phyloP scores from a whole-genome alignment of 1,284 basidiomycete genomes.

The Moesziomyces sp. region DNA sequence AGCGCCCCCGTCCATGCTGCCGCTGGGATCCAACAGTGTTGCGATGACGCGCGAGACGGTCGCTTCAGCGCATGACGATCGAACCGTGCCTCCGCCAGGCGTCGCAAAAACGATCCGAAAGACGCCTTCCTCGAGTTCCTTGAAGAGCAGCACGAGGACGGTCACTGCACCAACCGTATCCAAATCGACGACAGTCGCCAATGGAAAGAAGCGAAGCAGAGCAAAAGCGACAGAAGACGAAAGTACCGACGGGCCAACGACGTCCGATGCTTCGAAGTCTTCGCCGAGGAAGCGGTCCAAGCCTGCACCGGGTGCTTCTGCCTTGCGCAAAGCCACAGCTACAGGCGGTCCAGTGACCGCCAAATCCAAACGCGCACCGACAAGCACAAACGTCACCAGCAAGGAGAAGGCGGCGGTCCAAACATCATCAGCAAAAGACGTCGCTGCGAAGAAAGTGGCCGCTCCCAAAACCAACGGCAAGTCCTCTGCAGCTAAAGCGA shows the following conservation, averaged over 20 bases:
- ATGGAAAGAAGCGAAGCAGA: constrained; percentile 21
- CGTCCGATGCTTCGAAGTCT: not conserved
- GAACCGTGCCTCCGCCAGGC: constrained; percentile 26
- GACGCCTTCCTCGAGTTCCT: constrained; percentile 15
- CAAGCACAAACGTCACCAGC: not conserved
- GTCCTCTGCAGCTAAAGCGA: not conserved
- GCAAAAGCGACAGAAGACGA: constrained; percentile 1
- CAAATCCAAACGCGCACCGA: constrained; percentile 4
- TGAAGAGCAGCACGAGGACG: constrained; percentile 11
- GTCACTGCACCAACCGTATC: not conserved
- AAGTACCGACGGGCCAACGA: not conserved
- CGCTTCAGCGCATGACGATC: constrained; percentile 12
- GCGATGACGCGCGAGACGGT: constrained; percentile 14
- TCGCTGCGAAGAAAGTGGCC: not conserved
- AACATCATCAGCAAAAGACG: not conserved
- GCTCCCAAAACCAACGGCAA: not conserved
- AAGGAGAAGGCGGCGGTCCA: not conserved
- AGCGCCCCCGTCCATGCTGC: not conserved
- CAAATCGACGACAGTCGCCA: not conserved
- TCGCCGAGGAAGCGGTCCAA: constrained; percentile 26
- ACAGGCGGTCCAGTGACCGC: not conserved
- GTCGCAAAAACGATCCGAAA: constrained; percentile 8
- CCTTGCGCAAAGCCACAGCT: constrained; percentile 5
- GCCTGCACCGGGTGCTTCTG: not conserved
- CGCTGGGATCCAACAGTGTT: not conserved